Conservation (phyloP, 352 stramenopile genomes). For the Pythium apleroticum region DNA sequence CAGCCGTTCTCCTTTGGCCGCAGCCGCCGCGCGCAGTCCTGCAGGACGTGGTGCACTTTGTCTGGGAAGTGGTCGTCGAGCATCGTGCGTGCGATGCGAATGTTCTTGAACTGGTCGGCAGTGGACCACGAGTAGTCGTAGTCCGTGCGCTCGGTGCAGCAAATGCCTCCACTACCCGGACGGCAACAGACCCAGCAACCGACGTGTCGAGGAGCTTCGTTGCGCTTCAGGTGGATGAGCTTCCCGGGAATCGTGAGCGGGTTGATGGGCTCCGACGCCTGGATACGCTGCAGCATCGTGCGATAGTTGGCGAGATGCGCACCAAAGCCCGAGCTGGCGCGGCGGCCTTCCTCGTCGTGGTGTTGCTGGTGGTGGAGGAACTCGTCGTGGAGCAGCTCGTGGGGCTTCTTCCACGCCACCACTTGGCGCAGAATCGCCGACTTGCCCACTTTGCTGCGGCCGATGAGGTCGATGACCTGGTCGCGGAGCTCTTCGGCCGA, state of each 20-base stretch:
- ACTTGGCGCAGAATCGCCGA: constrained; percentile 79
- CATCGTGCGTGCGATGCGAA: constrained; percentile 83
- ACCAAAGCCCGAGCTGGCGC: constrained; percentile 40
- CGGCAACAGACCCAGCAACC: constrained; percentile 87
- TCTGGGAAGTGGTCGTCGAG: constrained; percentile 88
- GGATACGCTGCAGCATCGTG: constrained; percentile 84
- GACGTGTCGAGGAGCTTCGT: constrained; percentile 28
- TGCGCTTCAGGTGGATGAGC: constrained; percentile 75
- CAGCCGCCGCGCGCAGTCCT: constrained; percentile 59
- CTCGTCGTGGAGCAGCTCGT: constrained; percentile 71
- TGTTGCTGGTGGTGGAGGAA: constrained; percentile 6
- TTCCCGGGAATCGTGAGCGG: constrained; percentile 75
- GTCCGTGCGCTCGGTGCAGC: constrained; percentile 80
- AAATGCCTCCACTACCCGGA: constrained; percentile 67
- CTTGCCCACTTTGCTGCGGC: constrained; percentile 85
- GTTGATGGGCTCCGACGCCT: constrained; percentile 76
- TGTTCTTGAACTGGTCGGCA: constrained; percentile 61
- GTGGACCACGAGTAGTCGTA: constrained; percentile 77
- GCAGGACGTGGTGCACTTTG: constrained; percentile 85
- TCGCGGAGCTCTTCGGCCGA: constrained; percentile 76
- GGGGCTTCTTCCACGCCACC: constrained; percentile 70
- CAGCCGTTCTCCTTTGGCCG: constrained; percentile 40
- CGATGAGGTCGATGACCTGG: constrained; percentile 82
- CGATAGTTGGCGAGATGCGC: constrained; percentile 75
- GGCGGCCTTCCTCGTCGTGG: not conserved